Evolutionary conservation across 768 basidiomycete species (phyloP), one percentile per base, ranked within the genome.

Genomic region (Heimioporus sp.): DNA sequence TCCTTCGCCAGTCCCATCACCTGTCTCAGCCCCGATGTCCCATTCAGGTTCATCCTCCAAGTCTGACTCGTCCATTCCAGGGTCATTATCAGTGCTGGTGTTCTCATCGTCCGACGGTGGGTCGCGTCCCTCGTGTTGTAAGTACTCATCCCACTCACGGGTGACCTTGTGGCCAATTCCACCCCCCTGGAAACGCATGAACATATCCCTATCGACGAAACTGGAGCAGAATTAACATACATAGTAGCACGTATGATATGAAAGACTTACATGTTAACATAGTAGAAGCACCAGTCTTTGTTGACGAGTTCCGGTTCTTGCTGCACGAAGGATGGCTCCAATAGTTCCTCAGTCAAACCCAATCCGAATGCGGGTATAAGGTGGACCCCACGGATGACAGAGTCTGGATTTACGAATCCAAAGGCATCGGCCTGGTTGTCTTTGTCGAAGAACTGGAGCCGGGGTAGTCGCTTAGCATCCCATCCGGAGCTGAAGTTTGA

Each of bases 341-440:
- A 38, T 10, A 55, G 39, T 5, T 55, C 46, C 8, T 50, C n/a
- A 0, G 66, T 62, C 2, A 30, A 30, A 5, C 67, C 66, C 8
- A 48, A 37, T 4, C 41, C 28, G 35, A 77, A 80, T 0, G 60
- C 73, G 0, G 78, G 79, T 10, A 80, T 69, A 2, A 81, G 53
- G 53, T 81, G 78, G 2, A 56, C 62, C 0, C 62, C 72, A 0
- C 72, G 61, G 28, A 81, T 58, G 4, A 82, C 67, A 0, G 62
- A 54, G 0, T 52, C 49, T 0, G 80, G 80, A 54, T 81, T 68
- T 0, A 81, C 21, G 42, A 82, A 81, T 0, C 78, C 72, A 49
- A 79, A 81, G 4, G 73, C 65, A 3, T 57, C 56, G 0, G 43
- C 37, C 0, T 46, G 36, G 19, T 68, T 65, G 0, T 62, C 46